Evolutionary conservation across 768 basidiomycete species (phyloP), one percentile per base, ranked within the genome.

Genomic region (Podaxis rugospora): DNA sequence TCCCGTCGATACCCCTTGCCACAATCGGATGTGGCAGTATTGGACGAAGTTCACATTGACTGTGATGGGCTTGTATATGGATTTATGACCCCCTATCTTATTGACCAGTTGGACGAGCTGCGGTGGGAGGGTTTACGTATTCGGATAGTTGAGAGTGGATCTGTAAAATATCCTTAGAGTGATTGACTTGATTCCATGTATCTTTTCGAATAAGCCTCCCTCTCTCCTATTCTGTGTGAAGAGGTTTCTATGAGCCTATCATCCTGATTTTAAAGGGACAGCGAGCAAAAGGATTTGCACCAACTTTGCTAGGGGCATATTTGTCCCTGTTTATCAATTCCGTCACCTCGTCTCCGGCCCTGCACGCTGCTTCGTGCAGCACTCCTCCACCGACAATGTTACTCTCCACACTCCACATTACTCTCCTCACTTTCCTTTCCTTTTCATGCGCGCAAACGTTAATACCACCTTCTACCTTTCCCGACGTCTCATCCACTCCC

Each of bases 391-490:
- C 47, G 47, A 23, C 37, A 55, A 61, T 64, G 55, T 21, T 46
- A n/a, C n/a, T 46, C 23, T 44, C 55, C 25, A 42, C 60, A 23
- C 50, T 59, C 21, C 37, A 60, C 55, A 14, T 51, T 39, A 52
- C 63, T 32, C 27, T 66, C 36, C 18, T 64, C 28, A 11, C 63
- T 4, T 18, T 57, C 18, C 14, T 55, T 10, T 49, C 57, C 46
- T 13, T 13, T 3, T 39, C 47, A 16, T 57, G 57, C 47, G 47
- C 57, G 39, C 57, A 60, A 14, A 39, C 60, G 25, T 51, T 51
- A 10, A 53, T 62, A 25, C 66, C 66, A 0, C 64, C 66, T 1
- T 65, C 66, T 42, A 65, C 63, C 4, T 68, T 68, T 39, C 64
- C 67, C 28, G 62, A 61, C 16, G 42, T 63, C 13, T 60, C 63